Conservation (phyloP, 495 filamentous ascomycete species). For the Podospora appendiculata region DNA sequence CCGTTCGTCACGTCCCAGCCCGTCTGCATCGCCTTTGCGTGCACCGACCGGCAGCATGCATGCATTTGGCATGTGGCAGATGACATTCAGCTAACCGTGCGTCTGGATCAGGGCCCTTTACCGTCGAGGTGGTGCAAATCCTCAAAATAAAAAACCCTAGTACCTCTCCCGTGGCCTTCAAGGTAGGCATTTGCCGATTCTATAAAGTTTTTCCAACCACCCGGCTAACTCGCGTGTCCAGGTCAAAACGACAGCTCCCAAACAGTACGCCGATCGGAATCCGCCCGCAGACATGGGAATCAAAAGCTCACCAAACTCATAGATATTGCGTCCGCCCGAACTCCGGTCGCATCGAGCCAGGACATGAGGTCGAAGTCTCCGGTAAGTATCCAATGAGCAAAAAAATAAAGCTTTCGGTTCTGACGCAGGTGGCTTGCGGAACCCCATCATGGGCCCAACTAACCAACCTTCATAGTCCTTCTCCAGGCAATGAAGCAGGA, state of each 20-base stretch:
- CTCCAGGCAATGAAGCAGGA: conserved; percentile 97
- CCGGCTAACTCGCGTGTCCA: conserved; percentile 25
- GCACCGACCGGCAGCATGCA: too few species aligned
- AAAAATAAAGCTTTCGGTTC: not conserved
- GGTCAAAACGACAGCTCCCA: conserved; percentile 99
- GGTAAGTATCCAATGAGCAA: conserved; percentile 45
- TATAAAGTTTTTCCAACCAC: too few species aligned
- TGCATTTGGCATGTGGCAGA: not conserved
- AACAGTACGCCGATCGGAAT: conserved; percentile 63
- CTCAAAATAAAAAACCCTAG: conserved; percentile 76
- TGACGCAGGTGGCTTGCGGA: not conserved
- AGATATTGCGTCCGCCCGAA: conserved; percentile 98
- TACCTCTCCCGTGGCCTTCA: conserved; percentile 81
- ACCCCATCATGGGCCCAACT: not conserved
- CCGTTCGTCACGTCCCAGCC: conserved; percentile 49
- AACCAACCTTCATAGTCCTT: conserved; percentile 52
- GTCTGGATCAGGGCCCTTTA: conserved; percentile 69
- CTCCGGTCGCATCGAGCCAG: conserved; percentile 87
- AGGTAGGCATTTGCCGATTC: conserved; percentile 46
- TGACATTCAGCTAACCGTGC: not conserved
- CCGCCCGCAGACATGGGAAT: not conserved
- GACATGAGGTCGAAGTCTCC: conserved; percentile 82
- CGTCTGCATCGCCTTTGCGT: too few species aligned
- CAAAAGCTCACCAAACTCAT: conserved; percentile 11
- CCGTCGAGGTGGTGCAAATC: conserved; percentile 77